These are phyloP conservation scores for Mitragyna speciosa DNA, from an alignment of 257 asterid species.

Conservation along the genomic window DNA sequence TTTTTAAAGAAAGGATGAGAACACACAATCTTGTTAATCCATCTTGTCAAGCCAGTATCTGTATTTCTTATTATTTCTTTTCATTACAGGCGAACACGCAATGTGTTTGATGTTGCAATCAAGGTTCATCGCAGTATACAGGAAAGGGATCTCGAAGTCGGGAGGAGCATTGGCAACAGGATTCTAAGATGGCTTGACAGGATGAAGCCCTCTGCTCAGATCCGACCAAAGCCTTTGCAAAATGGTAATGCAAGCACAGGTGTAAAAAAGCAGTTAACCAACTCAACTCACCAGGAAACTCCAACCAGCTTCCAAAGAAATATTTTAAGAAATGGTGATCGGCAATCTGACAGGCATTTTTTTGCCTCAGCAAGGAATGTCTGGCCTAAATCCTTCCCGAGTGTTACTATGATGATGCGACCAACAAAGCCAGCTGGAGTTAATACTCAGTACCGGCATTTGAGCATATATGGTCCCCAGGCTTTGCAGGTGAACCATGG, in stretches of 20 bases:
- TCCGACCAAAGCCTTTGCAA: constrained; percentile 47
- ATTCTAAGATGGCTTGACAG: constrained; percentile 79
- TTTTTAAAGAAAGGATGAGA: background rate
- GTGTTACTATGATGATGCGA: constrained; percentile 46
- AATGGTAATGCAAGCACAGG: constrained; percentile 26
- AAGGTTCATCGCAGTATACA: constrained; percentile 68
- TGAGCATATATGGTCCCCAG: constrained; percentile 31
- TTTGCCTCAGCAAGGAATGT: constrained; percentile 49
- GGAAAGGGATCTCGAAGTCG: constrained; percentile 85
- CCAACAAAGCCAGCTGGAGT: constrained; percentile 52
- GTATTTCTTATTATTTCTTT: background rate
- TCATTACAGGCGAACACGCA: constrained; percentile 69
- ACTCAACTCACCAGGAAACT: constrained; percentile 30
- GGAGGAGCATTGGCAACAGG: constrained; percentile 81
- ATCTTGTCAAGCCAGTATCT: constrained; percentile 4
- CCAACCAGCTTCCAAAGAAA: constrained; percentile 27
- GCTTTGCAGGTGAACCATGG: constrained; percentile 27
- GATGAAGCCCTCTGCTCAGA: constrained; percentile 85
- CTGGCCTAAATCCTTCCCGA: constrained; percentile 52
- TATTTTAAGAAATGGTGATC: constrained; percentile 33
- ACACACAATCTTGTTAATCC: background rate
- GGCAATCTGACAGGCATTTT: constrained; percentile 57
- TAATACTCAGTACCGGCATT: constrained; percentile 56
- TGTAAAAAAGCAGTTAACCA: constrained; percentile 29
- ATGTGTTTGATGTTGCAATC: constrained; percentile 69